phyloP scores from a whole-genome alignment of 192 early-diverging fungal genomes.

The Coemansia furcata region DNA sequence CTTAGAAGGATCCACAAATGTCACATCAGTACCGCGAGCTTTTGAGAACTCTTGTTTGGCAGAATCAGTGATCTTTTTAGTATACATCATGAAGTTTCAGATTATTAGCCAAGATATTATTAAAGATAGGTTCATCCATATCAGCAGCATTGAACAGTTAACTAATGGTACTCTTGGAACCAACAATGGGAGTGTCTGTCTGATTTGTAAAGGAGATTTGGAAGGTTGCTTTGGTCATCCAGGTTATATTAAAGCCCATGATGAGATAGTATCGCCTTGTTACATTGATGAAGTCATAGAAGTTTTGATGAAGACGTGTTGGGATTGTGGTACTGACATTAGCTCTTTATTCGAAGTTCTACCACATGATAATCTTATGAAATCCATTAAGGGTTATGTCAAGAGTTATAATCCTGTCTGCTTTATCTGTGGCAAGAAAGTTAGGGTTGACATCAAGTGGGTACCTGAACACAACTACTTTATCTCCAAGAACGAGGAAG shows the following conservation, averaged over 20 bases:
- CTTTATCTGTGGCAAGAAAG: not conserved
- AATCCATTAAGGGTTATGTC: not conserved
- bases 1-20: not conserved
- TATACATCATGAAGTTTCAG: not conserved
- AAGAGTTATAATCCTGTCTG: not conserved
- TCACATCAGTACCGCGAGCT: not conserved
- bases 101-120: not conserved
- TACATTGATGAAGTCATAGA: not conserved
- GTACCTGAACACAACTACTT: not conserved
- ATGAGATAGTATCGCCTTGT: not conserved
- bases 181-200: not conserved
- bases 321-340: not conserved
- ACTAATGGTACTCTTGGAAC: slow-evolving; percentile 6
- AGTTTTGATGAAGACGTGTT: not conserved
- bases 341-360: not conserved
- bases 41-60: not conserved
- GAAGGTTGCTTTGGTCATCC: not conserved
- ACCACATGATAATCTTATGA: not conserved
- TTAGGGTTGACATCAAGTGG: not conserved
- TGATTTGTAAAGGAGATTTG: not conserved
- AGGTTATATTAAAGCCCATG: not conserved
- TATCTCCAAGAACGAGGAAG: not conserved
- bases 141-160: not conserved
- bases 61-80: not conserved
- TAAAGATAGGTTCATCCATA: not conserved